A percentile compares a stretch with the other conserved stretches of the same genome.
phyloP scores from a whole-genome alignment of 306 rosid genomes.

The Elaeagnus macrophylla region DNA sequence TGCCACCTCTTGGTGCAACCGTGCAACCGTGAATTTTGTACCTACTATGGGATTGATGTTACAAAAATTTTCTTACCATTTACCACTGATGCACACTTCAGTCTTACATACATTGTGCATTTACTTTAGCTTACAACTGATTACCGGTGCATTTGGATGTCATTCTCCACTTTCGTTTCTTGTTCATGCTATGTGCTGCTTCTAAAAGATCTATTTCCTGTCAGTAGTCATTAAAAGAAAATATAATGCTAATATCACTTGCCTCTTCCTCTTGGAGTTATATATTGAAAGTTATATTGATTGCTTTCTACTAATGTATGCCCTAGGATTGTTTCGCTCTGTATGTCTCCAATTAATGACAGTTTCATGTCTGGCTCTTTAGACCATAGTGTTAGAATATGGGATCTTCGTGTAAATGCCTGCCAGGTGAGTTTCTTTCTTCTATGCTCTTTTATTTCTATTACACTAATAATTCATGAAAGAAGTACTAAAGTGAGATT shows the following conservation, averaged over 20 bases:
- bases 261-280: not conserved
- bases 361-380: slow-evolving; percentile 98
- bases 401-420: slow-evolving; percentile 98
- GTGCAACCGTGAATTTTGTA: too few species aligned
- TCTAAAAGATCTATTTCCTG: too few species aligned
- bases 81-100: too few species aligned
- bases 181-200: too few species aligned
- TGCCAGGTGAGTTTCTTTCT: slow-evolving; percentile 64
- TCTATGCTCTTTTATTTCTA: not conserved
- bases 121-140: too few species aligned
- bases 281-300: slow-evolving; percentile 15
- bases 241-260: not conserved
- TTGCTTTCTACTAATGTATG: slow-evolving; percentile 17
- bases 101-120: too few species aligned
- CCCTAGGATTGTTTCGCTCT: slow-evolving; percentile 78
- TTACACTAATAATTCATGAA: not conserved
- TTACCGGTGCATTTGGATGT: too few species aligned
- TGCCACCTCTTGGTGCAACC: too few species aligned
- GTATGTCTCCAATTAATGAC: slow-evolving; percentile 97
- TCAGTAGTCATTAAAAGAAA: too few species aligned
- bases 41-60: too few species aligned
- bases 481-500: not conserved
- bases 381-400: slow-evolving; percentile 88
- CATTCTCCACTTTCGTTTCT: too few species aligned
- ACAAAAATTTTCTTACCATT: too few species aligned